These are phyloP conservation scores for Hygrocybe punicea DNA, from an alignment of 768 basidiomycete genomes.

Conservation along the genomic window DNA sequence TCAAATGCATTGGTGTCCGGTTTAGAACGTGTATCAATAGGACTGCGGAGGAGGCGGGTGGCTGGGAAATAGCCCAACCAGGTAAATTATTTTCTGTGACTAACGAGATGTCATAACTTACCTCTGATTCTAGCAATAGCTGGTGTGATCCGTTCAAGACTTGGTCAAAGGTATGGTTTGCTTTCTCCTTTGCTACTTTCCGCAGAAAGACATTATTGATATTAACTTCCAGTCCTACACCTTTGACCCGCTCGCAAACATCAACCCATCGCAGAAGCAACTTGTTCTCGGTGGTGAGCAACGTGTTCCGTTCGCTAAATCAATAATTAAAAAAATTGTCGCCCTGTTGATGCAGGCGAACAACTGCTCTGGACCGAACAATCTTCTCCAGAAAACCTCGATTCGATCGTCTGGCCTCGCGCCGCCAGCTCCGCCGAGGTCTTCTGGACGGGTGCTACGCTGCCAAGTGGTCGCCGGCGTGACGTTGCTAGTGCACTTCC, in stretches of 20 bases:
- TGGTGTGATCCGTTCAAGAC: slow-evolving; percentile 82
- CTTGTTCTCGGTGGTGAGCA: slow-evolving; percentile 66
- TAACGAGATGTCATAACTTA: not conserved
- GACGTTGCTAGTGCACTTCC: slow-evolving; percentile 51
- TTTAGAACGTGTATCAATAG: slow-evolving; percentile 17
- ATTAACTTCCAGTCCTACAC: slow-evolving; percentile 48
- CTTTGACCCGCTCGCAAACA: slow-evolving; percentile 65
- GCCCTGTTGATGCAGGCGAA: slow-evolving; percentile 44
- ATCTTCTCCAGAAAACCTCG: slow-evolving; percentile 61
- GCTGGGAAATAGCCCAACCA: slow-evolving; percentile 46
- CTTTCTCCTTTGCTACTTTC: not conserved
- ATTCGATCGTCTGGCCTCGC: slow-evolving; percentile 68
- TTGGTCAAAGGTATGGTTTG: slow-evolving; percentile 60
- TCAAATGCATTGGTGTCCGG: not conserved
- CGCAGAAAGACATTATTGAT: not conserved
- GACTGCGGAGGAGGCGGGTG: slow-evolving; percentile 75
- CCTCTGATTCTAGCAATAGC: slow-evolving; percentile 34
- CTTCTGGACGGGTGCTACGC: slow-evolving; percentile 54
- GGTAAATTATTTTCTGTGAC: slow-evolving; percentile 13
- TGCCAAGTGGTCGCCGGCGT: slow-evolving; percentile 37
- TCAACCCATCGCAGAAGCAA: slow-evolving; percentile 43
- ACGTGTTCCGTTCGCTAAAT: not conserved
- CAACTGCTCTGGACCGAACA: slow-evolving; percentile 75
- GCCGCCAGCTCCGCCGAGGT: slow-evolving; percentile 70
- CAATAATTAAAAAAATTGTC: not conserved